Conservation (phyloP, 1,284 basidiomycete species). For the Ganoderma multipileum region DNA sequence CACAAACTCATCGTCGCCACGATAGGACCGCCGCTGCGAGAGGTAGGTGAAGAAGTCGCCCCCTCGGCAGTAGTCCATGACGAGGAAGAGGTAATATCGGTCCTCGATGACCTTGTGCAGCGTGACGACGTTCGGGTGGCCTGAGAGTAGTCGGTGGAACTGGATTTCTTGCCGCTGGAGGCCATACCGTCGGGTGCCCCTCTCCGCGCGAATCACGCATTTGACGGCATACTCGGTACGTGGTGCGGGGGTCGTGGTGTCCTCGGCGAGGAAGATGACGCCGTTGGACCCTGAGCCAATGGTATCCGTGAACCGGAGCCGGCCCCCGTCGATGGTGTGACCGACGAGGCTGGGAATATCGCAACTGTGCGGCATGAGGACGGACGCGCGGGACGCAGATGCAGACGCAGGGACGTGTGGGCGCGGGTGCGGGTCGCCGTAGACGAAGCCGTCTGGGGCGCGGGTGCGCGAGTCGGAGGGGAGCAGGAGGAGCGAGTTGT, state of each 20-base stretch:
- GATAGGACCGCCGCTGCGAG: constrained; percentile 26
- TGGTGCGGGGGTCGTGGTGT: constrained; percentile 46
- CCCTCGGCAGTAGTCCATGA: constrained; percentile 67
- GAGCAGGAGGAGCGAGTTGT: neutral
- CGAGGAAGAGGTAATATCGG: constrained; percentile 62
- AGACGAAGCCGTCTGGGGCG: constrained; percentile 5
- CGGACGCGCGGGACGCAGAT: constrained; percentile 4
- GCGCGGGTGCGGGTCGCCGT: constrained; percentile 2
- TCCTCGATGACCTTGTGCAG: constrained; percentile 69
- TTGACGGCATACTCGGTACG: constrained; percentile 40
- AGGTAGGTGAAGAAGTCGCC: constrained; percentile 41
- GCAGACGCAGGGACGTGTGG: neutral
- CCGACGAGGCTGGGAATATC: constrained; percentile 48
- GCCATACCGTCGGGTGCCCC: constrained; percentile 45
- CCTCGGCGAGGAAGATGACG: constrained; percentile 89
- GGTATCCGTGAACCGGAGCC: constrained; percentile 81
- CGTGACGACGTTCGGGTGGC: constrained; percentile 59
- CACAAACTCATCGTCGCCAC: constrained; percentile 35
- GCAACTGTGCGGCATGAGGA: constrained; percentile 26
- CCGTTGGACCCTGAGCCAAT: constrained; percentile 94
- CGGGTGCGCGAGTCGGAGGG: neutral
- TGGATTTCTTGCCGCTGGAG: constrained; percentile 55
- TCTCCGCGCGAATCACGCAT: constrained; percentile 35
- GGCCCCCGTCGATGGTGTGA: constrained; percentile 75
- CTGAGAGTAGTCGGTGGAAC: constrained; percentile 58